Percentiles rank a stretch among this genome's conserved stretches.
Conservation (phyloP, 108 stramenopile genomes). For the Pseudonitzschia multistriata region DNA sequence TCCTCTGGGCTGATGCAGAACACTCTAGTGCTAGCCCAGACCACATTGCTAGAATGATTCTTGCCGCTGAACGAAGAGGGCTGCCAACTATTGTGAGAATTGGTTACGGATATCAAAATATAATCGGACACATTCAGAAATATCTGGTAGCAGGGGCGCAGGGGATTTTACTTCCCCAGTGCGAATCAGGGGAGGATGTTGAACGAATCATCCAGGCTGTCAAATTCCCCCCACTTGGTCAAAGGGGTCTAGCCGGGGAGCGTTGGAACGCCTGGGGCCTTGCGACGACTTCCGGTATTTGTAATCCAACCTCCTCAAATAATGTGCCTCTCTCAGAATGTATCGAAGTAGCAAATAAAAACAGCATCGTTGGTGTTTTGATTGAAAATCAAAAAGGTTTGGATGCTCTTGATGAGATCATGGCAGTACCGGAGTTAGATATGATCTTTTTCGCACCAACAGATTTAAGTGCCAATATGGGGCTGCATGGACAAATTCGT, state of each 20-base stretch:
- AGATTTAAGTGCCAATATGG: conserved; percentile 37
- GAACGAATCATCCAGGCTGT: conserved; percentile 40
- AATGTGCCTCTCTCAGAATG: conserved; percentile 1
- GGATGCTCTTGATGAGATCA: conserved; percentile 34
- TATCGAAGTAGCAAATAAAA: conserved; percentile 25
- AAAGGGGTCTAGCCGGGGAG: conserved; percentile 38
- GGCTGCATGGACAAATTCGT: conserved; percentile 42
- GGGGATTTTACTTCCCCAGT: conserved; percentile 41
- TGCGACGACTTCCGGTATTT: neutral
- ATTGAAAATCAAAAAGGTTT: conserved; percentile 41
- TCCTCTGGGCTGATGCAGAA: conserved; percentile 46
- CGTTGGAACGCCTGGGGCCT: conserved; percentile 47
- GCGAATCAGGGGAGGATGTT: conserved; percentile 35
- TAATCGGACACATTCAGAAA: conserved; percentile 43
- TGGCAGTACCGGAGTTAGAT: conserved; percentile 34
- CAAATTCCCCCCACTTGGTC: conserved; percentile 39
- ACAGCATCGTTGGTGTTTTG: conserved; percentile 31
- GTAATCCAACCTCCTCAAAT: neutral
- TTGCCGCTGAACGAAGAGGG: conserved; percentile 41
- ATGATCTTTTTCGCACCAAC: conserved; percentile 44
- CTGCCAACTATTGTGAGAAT: conserved; percentile 43
- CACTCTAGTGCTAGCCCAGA: conserved; percentile 30
- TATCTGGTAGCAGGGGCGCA: conserved; percentile 42
- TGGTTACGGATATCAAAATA: conserved; percentile 44
- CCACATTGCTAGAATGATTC: conserved; percentile 30